Conservation (phyloP, 306 rosid genomes). For the Vicia faba region DNA sequence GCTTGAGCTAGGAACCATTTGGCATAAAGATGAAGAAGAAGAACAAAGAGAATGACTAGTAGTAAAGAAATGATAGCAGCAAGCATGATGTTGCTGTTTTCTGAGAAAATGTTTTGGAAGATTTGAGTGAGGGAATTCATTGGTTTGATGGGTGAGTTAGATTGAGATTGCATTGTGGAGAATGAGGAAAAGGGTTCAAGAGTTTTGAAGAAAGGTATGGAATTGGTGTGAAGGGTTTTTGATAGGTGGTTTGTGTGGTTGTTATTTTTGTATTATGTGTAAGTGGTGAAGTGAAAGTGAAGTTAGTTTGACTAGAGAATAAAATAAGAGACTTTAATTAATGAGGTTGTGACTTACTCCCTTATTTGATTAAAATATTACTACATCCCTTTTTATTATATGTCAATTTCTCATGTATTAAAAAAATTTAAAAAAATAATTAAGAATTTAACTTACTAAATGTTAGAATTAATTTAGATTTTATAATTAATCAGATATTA, state of each 20-base stretch:
- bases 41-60: conserved; percentile 84
- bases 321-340: conserved; percentile 18
- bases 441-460: too few relatives aligned
- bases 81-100: conserved; percentile 77
- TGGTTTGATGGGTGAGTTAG: conserved; percentile 34
- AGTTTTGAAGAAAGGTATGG: conserved; percentile 3
- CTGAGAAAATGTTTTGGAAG: conserved; percentile 63
- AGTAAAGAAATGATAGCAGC: conserved; percentile 81
- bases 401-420: too few relatives aligned
- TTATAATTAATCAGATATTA: too few relatives aligned
- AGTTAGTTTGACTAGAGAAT: conserved; percentile 43
- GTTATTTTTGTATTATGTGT: conserved; percentile 34
- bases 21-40: conserved; percentile 88
- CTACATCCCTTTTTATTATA: too few relatives aligned
- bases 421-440: too few relatives aligned
- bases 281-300: conserved; percentile 42
- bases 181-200: conserved; percentile 26
- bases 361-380: too few relatives aligned
- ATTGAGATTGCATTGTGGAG: conserved; percentile 45
- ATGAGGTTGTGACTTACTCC: neutral
- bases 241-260: conserved; percentile 14
- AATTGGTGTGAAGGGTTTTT: conserved; percentile 27
- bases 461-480: too few relatives aligned
- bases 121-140: conserved; percentile 44
- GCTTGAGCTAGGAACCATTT: conserved; percentile 80